phyloP scores from a whole-genome alignment of 768 basidiomycete genomes.

The Termitomyces bulborhizus region DNA sequence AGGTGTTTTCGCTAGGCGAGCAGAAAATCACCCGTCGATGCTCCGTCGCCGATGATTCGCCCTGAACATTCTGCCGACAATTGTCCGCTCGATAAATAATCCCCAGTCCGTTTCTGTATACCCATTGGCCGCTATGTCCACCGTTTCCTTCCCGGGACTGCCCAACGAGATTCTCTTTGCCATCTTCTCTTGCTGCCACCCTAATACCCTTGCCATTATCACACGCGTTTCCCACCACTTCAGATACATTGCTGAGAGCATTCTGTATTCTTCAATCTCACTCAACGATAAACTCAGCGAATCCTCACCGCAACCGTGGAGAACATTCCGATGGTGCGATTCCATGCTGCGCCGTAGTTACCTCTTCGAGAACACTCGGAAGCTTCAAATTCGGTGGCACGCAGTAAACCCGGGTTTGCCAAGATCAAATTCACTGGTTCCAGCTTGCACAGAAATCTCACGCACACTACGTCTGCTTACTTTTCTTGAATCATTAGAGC shows the following conservation, averaged over 20 bases:
- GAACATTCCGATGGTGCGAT: conserved; percentile 45
- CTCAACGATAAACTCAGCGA: conserved; percentile 42
- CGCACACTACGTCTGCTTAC: conserved; percentile 28
- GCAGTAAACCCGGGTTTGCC: conserved; percentile 28
- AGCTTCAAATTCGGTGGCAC: conserved; percentile 52
- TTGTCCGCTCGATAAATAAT: conserved; percentile 30
- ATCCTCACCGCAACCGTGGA: conserved; percentile 31
- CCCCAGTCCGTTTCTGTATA: conserved; percentile 1
- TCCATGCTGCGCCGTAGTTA: conserved; percentile 41
- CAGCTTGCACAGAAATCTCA: conserved; percentile 34
- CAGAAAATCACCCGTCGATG: conserved; percentile 27
- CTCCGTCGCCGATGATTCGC: conserved; percentile 30
- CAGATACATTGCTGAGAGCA: conserved; percentile 50
- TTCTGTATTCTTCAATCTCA: conserved; percentile 48
- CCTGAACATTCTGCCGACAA: conserved; percentile 26
- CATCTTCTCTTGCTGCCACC: conserved; percentile 37
- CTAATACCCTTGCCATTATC: conserved; percentile 31
- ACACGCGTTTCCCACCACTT: conserved; percentile 40
- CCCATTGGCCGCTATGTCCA: not conserved
- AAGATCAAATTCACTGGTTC: conserved; percentile 24
- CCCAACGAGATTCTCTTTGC: conserved; percentile 52
- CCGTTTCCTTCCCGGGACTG: conserved; percentile 16
- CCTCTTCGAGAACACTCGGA: conserved; percentile 38
- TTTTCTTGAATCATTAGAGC: conserved; percentile 48
- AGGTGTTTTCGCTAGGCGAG: no score